phyloP scores from a whole-genome alignment of 2,329 filamentous ascomycete genomes.

The Sarocladiaceae sp. region DNA sequence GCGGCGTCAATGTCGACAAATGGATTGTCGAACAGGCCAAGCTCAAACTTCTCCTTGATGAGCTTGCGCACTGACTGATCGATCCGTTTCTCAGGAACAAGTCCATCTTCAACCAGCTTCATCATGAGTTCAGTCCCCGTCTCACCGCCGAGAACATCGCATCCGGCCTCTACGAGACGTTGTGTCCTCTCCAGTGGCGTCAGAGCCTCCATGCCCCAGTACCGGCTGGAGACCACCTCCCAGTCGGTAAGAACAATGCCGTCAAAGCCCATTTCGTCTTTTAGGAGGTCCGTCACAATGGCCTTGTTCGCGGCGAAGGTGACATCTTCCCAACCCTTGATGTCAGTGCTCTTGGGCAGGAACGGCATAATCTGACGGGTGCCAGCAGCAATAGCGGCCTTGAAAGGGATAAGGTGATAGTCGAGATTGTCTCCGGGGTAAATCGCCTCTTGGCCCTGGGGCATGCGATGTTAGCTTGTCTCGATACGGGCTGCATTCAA shows the following conservation, averaged over 20 bases:
- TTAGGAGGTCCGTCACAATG: constrained; percentile 44
- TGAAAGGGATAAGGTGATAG: constrained; percentile 47
- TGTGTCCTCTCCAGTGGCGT: constrained; percentile 35
- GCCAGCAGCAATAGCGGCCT: constrained; percentile 43
- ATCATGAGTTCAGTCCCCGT: constrained; percentile 41
- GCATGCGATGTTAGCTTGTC: too few species aligned
- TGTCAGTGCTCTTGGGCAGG: constrained; percentile 42
- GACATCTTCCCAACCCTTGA: constrained; percentile 37
- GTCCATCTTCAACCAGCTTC: constrained; percentile 36
- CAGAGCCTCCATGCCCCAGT: constrained; percentile 45
- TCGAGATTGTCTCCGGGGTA: constrained; percentile 48
- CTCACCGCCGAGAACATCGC: constrained; percentile 50
- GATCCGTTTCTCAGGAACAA: constrained; percentile 36
- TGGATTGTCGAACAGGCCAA: constrained; percentile 47
- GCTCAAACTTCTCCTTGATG: constrained; percentile 44
- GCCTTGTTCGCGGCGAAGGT: constrained; percentile 47
- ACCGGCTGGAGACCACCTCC: constrained; percentile 47
- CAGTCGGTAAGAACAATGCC: constrained; percentile 49
- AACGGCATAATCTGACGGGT: constrained; percentile 49
- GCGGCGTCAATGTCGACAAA: too few species aligned
- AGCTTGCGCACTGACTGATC: constrained; percentile 41
- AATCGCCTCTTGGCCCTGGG: too few species aligned
- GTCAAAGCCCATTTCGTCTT: constrained; percentile 41
- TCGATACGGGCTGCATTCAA: too few species aligned
- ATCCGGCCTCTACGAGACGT: constrained; percentile 44